Percentiles rank a stretch among this genome's conserved stretches.
phyloP scores from a whole-genome alignment of 1,284 basidiomycete genomes.

The Malassezia psittaci region DNA sequence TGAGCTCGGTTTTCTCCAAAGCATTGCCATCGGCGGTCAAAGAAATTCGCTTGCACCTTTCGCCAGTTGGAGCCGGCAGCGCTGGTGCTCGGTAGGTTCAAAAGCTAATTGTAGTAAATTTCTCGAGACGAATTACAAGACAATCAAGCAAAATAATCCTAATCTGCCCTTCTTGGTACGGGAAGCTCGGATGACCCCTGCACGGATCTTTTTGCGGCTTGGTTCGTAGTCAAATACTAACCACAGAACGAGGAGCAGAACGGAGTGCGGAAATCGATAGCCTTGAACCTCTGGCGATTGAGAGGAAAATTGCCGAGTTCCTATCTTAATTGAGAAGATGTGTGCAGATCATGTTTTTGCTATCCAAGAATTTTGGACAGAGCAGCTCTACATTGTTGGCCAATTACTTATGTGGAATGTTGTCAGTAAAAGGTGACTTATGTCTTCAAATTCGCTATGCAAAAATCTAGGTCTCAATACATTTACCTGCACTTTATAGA shows the following conservation, averaged over 20 bases:
- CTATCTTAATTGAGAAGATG: slow-evolving; percentile 16
- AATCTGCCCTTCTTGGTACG: slow-evolving; percentile 43
- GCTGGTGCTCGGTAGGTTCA: slow-evolving; percentile 41
- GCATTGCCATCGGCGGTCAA: slow-evolving; percentile 40
- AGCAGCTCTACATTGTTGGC: no score
- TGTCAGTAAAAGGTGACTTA: no score
- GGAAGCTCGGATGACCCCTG: slow-evolving; percentile 40
- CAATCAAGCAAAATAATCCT: slow-evolving; percentile 44
- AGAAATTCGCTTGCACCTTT: slow-evolving; percentile 44
- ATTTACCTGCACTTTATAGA: no score
- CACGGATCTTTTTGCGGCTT: slow-evolving; percentile 42
- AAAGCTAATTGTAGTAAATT: slow-evolving; percentile 31
- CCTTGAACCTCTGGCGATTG: slow-evolving; percentile 36
- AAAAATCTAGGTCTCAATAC: no score
- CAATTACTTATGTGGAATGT: no score
- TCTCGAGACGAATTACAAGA: slow-evolving; percentile 37
- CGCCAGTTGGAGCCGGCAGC: slow-evolving; percentile 37
- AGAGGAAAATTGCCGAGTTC: slow-evolving; percentile 39
- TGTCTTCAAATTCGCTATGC: no score
- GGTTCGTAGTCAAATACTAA: slow-evolving; percentile 27
- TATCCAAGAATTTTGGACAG: no score
- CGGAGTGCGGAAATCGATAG: slow-evolving; percentile 40
- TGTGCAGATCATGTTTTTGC: background rate
- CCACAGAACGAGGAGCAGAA: slow-evolving; percentile 40
- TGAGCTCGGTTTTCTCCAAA: slow-evolving; percentile 22